Percentiles rank a stretch among this genome's conserved stretches.
phyloP scores from a whole-genome alignment of 2,329 filamentous ascomycete genomes.

The Cladophialophora exuberans region DNA sequence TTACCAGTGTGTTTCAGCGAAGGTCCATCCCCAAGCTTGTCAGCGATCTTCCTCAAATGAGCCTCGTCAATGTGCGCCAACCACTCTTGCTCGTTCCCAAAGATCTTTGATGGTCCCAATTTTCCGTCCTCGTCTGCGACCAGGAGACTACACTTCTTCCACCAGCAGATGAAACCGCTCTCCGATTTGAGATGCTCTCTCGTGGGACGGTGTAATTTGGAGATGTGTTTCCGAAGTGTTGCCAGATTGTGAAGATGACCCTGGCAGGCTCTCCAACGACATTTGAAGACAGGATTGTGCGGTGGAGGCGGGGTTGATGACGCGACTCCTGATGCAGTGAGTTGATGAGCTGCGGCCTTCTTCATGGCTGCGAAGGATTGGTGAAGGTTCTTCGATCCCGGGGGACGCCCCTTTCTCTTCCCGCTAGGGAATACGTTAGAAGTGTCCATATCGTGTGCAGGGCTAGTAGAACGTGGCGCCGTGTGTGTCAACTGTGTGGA shows the following conservation, averaged over 20 bases:
- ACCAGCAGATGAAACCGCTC: slow-evolving; percentile 35
- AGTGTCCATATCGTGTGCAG: slow-evolving; percentile 9
- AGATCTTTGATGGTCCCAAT: slow-evolving; percentile 34
- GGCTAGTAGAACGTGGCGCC: background rate
- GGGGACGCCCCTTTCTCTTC: slow-evolving; percentile 37
- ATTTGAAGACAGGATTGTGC: slow-evolving; percentile 49
- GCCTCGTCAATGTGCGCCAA: slow-evolving; percentile 54
- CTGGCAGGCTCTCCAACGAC: slow-evolving; percentile 60
- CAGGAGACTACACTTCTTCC: slow-evolving; percentile 38
- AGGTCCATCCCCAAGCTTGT: slow-evolving; percentile 64
- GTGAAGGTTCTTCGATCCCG: slow-evolving; percentile 38
- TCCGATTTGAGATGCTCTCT: slow-evolving; percentile 23
- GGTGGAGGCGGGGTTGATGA: slow-evolving; percentile 10
- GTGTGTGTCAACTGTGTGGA: slow-evolving; percentile 12
- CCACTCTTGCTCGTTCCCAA: slow-evolving; percentile 48
- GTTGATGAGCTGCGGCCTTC: background rate
- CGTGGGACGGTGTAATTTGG: slow-evolving; percentile 55
- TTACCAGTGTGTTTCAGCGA: slow-evolving; percentile 60
- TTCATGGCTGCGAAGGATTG: slow-evolving; percentile 15
- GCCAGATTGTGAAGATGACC: slow-evolving; percentile 65
- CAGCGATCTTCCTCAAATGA: slow-evolving; percentile 60
- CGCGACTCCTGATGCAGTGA: slow-evolving; percentile 7
- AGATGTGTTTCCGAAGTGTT: slow-evolving; percentile 61
- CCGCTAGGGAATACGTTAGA: slow-evolving; percentile 6
- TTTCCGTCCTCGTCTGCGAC: slow-evolving; percentile 35